Evolutionary conservation across 495 filamentous ascomycete species (phyloP).

Genomic region (Lophium mytilinum): DNA sequence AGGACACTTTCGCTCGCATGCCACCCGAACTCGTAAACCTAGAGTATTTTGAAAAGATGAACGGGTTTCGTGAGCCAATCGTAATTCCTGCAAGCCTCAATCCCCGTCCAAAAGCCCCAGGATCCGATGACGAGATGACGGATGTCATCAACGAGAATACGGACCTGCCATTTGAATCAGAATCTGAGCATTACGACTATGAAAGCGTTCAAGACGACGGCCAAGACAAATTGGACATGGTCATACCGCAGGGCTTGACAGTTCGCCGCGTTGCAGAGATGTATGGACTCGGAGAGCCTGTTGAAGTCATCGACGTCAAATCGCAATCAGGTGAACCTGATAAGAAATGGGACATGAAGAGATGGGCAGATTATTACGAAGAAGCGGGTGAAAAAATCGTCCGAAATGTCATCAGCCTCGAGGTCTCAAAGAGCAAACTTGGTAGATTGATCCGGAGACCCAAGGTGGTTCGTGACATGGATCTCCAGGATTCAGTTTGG

Average conservation of each 20-base stretch:
- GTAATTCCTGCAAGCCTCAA: constrained; percentile 63
- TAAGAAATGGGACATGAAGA: constrained; percentile 61
- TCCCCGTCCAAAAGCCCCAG: constrained; percentile 37
- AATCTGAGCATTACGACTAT: constrained; percentile 26
- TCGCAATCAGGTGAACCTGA: constrained; percentile 57
- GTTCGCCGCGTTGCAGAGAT: constrained; percentile 59
- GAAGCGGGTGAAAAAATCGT: constrained; percentile 53
- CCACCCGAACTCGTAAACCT: constrained; percentile 58
- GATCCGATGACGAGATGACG: not conserved
- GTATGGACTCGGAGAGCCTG: constrained; percentile 55
- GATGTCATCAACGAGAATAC: not conserved
- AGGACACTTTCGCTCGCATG: constrained; percentile 60
- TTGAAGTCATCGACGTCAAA: constrained; percentile 72
- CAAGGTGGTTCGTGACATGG: constrained; percentile 61
- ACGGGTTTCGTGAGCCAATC: constrained; percentile 62
- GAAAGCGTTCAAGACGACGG: constrained; percentile 49
- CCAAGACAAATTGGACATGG: constrained; percentile 65
- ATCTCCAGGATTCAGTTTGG: constrained; percentile 68
- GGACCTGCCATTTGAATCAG: not conserved
- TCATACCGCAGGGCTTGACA: constrained; percentile 60
- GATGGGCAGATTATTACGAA: constrained; percentile 72
- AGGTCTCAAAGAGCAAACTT: constrained; percentile 60
- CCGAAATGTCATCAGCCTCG: constrained; percentile 69
- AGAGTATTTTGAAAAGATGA: constrained; percentile 58
- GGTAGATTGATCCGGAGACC: constrained; percentile 60